A percentile compares a stretch with the other conserved stretches of the same genome.
Conservation (phyloP, 306 rosid species). For the Prunus mira region DNA sequence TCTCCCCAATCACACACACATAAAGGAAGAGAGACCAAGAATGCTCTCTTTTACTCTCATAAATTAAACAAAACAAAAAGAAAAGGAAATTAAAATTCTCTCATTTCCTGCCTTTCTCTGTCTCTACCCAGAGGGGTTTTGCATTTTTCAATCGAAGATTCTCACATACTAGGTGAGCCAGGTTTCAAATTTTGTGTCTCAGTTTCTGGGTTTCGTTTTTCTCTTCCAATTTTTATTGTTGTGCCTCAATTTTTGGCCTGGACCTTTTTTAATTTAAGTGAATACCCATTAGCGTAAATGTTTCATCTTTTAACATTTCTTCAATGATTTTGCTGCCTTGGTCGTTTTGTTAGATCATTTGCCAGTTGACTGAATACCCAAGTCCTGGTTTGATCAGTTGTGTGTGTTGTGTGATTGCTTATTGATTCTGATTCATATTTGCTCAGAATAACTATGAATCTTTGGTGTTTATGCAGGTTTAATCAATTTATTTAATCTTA, state of each 20-base stretch:
- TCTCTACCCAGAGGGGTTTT: not conserved
- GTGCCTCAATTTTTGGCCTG: not conserved
- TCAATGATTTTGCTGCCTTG: not conserved
- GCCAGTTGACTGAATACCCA: conserved; percentile 6
- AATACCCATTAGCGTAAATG: conserved; percentile 2
- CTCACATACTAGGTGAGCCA: conserved; percentile 5
- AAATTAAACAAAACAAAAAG: not conserved
- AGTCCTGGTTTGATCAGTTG: conserved; percentile 15
- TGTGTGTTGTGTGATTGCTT: not conserved
- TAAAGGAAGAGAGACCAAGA: not conserved
- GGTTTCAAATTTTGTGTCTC: not conserved
- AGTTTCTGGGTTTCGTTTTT: conserved; percentile 12
- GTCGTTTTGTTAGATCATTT: not conserved
- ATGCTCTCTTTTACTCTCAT: not conserved
- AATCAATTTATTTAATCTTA: not conserved
- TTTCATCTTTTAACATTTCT: not conserved
- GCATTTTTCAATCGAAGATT: conserved; percentile 1
- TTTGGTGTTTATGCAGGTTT: not conserved
- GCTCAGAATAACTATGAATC: not conserved
- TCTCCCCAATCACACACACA: conserved; percentile 16
- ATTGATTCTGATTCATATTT: not conserved
- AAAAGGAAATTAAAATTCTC: not conserved
- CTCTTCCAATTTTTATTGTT: not conserved
- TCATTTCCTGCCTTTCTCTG: not conserved
- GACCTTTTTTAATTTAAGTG: conserved; percentile 1